Base-by-base conservation (phyloP, 1,139 yeast genomes). In the Lodderomyces beijingensis region DNA sequence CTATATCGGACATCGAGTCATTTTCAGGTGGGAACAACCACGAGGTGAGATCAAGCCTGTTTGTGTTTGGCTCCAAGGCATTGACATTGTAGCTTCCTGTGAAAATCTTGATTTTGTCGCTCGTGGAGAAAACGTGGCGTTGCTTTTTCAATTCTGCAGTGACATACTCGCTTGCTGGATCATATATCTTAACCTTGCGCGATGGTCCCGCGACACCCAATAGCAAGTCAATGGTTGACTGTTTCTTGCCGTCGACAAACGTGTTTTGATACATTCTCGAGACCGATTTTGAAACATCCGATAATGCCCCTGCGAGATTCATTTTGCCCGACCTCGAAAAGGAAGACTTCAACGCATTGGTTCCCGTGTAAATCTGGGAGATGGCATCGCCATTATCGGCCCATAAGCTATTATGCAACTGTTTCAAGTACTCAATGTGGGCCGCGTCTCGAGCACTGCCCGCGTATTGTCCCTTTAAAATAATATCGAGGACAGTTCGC, bases 381-480 rank as follows among this genome's bases (percentile, higher is more conserved):
- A 93, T 76, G 40, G 93, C 96, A 57, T 93, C 98, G 30, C 98
- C 99, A 55, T 91, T 89, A 56, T 93, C 96, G 0, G 98, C 99
- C 98, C 98, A 93, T 15, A 91, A 60, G 3, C 81, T 67, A 47
- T 88, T 85, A 50, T 89, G 96, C 39, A 74, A 78, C 25, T 59
- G 53, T 23, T 23, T 23, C 7, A 23, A 6, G 12, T 9, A 7
- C 14, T 23, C 14, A n/a, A 12, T 13, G 16, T 13, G 29, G 52
- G 79, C 69, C 28, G 85, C 59, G 14, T 79, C 91, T 7, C 55
- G 65, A 9, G 51, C 51, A 16, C 39, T 35, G 5, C 43, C 28
- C 5, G 34, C 34, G 1, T 47, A 33, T 52, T 71, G 68, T 47
- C 77, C 81, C 34, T 68, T 71, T 28, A 87, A 52, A 43, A 87